phyloP scores from a whole-genome alignment of 2,329 filamentous ascomycete genomes.

The Trichoderma sp. region DNA sequence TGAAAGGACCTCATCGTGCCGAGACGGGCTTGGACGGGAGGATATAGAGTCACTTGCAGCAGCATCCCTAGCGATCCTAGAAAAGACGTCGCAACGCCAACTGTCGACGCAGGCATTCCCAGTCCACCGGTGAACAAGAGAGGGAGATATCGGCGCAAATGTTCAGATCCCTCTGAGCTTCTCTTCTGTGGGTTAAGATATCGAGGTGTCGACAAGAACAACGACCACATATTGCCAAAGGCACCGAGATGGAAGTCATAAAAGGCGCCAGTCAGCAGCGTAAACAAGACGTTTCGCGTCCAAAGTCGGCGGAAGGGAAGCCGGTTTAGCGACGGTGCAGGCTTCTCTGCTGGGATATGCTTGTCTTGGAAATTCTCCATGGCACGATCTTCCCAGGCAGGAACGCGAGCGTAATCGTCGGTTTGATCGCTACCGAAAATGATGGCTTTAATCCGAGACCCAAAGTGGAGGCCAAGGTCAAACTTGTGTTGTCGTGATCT shows the following conservation, averaged over 20 bases:
- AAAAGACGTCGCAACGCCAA: conserved; percentile 5
- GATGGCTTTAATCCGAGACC: conserved; percentile 32
- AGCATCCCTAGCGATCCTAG: conserved; percentile 63
- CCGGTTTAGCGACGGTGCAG: conserved; percentile 11
- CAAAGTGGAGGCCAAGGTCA: conserved; percentile 44
- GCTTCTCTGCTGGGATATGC: not conserved
- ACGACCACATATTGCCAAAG: conserved; percentile 67
- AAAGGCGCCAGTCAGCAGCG: conserved; percentile 62
- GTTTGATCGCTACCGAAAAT: conserved; percentile 29
- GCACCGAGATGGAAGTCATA: conserved; percentile 69
- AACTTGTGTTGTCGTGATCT: conserved; percentile 31
- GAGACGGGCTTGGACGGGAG: conserved; percentile 59
- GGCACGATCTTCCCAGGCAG: not conserved
- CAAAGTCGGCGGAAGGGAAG: conserved; percentile 44
- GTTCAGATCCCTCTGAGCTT: conserved; percentile 30
- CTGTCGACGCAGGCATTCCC: conserved; percentile 7
- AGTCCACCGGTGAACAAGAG: conserved; percentile 50
- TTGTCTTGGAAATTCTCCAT: conserved; percentile 21
- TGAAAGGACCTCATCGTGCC: conserved; percentile 67
- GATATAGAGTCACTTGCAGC: conserved; percentile 68
- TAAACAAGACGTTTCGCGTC: conserved; percentile 47
- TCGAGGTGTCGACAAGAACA: conserved; percentile 68
- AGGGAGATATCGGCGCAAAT: conserved; percentile 36
- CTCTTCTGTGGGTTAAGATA: conserved; percentile 20
- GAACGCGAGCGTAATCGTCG: conserved; percentile 22